Evolutionary conservation across 2,329 filamentous ascomycete species (phyloP).

Genomic region (Diaporthe australafricana): DNA sequence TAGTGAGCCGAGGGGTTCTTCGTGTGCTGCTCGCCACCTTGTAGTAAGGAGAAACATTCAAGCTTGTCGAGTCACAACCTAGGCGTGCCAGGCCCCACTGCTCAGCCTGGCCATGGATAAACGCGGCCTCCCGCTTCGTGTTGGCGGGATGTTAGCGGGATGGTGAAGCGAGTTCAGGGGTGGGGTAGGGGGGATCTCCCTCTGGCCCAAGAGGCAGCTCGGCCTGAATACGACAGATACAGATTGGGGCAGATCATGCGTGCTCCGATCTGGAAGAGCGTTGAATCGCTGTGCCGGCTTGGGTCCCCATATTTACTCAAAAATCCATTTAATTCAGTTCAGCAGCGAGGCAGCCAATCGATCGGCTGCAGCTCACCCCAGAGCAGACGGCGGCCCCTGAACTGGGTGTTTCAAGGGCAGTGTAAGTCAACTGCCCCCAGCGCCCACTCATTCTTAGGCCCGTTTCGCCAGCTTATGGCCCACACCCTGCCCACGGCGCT

Average conservation of each 20-base stretch:
- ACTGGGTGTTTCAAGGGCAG: constrained; percentile 1
- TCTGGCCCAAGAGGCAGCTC: neutral
- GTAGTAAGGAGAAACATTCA: neutral
- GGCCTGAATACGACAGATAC: neutral
- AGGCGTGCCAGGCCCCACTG: constrained; percentile 2
- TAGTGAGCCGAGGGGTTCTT: neutral
- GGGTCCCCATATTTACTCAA: neutral
- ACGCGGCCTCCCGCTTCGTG: neutral
- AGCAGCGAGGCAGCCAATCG: constrained; percentile 23
- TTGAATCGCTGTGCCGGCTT: neutral
- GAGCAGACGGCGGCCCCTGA: neutral
- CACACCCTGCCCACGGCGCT: neutral
- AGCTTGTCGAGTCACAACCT: constrained; percentile 5
- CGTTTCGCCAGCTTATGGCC: neutral
- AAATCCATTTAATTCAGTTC: neutral
- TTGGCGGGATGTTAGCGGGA: neutral
- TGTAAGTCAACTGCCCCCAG: neutral
- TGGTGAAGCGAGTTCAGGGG: constrained; percentile 2
- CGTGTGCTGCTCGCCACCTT: neutral
- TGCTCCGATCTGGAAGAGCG: neutral
- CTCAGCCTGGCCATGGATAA: constrained; percentile 11
- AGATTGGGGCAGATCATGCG: neutral
- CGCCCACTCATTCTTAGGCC: neutral
- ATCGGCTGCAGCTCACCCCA: neutral
- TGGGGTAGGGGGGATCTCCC: too few relatives aligned